Evolutionary conservation across 805 yeast genomes (phyloP).

Genomic region (Kurtzmaniella fragi): DNA sequence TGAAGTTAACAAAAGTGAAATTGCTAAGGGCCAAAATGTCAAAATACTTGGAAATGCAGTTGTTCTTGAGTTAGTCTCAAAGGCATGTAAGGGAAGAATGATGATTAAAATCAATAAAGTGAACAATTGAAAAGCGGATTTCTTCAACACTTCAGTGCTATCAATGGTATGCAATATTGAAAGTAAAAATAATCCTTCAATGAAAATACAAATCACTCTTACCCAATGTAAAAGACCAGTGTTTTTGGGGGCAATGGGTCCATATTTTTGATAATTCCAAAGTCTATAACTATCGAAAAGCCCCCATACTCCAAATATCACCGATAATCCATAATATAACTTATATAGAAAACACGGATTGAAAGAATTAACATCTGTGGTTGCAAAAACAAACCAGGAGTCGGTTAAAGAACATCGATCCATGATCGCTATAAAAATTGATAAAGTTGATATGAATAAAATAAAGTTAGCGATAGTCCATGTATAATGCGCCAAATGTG

Average conservation of each 20-base stretch:
- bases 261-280: constrained; percentile 7
- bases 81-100: constrained; percentile 21
- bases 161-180: constrained; percentile 10
- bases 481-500: too few species aligned
- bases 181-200: constrained; percentile 12
- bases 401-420: constrained; percentile 13
- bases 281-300: not conserved
- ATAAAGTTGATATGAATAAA: too few species aligned
- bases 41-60: constrained; percentile 18
- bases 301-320: constrained; percentile 5
- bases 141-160: constrained; percentile 16
- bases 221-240: constrained; percentile 22
- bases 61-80: constrained; percentile 18
- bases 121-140: constrained; percentile 11
- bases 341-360: constrained; percentile 28
- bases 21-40: constrained; percentile 24
- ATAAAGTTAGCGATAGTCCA: too few species aligned
- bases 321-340: constrained; percentile 7
- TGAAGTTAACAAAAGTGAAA: constrained; percentile 12
- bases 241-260: constrained; percentile 14
- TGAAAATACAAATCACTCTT: constrained; percentile 13
- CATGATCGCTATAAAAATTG: too few species aligned
- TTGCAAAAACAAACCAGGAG: constrained; percentile 14
- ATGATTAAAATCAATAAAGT: constrained; percentile 7
- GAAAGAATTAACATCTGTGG: constrained; percentile 25